Base-by-base conservation (phyloP, 1,284 basidiomycete species). In the Sanguinoderma infundibulare region DNA sequence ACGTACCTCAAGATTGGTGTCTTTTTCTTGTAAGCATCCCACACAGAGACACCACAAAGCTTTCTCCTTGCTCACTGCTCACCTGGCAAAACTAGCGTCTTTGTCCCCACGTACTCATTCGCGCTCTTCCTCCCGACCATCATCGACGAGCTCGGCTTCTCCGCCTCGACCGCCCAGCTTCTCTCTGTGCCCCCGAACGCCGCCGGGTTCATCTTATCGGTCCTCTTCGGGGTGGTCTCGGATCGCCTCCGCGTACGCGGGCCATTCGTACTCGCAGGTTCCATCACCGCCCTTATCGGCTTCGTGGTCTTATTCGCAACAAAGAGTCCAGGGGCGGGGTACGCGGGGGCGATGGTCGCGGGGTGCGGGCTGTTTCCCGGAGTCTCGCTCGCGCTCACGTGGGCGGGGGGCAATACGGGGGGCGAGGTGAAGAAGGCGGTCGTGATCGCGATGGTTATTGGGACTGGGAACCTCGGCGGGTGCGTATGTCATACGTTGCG, bases 361-460 rank as follows among this genome's bases (percentile, higher is more conserved):
- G 81, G 84, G 35, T 79, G 82, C 0, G 87, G 87, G 0, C 77
- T 89, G 7, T 91, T 86, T 71, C 82, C 84, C 0, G 84, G 81
- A n/a, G 87, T 86, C 66, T 81, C 86, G 1, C 73, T 87, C 22
- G 74, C 87, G 34, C 71, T 87, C 15, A 83, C 83, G 56, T 87
- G 87, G 84, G 85, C 87, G 0, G 79, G 83, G 10, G 87, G 89
- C 72, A 90, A 90, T 64, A 82, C 89, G 17, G 85, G 84, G 2
- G 85, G 84, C 3, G 87, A 90, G 67, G 89, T 87, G 1, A 89
- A 90, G 71, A 81, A 87, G 2, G 88, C 87, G 0, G 80, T 86
- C 1, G 85, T 84, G 0, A 78, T 87, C 1, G 88, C 86, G 0
- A 82, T 87, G 79, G 85, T 89, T 69, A 87, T 90, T 59, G 82